Conservation (phyloP, 495 filamentous ascomycete genomes). For the Neurospora sp. region DNA sequence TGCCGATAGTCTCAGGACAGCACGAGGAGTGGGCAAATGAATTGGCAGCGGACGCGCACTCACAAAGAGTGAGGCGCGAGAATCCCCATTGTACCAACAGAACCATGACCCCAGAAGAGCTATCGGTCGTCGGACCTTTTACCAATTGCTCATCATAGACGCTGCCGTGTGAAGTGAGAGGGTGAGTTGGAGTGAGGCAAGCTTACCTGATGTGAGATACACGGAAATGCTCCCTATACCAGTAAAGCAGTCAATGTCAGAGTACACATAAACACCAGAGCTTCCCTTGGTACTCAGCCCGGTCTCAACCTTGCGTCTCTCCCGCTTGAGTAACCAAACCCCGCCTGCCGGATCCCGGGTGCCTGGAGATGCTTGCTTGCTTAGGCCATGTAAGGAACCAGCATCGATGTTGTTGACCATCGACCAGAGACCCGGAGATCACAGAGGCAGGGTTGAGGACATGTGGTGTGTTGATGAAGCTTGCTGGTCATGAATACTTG, state of each 20-base stretch:
- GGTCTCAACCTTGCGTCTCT: background rate
- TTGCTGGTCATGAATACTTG: background rate
- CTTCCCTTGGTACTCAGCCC: background rate
- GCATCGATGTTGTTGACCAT: background rate
- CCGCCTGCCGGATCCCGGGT: background rate
- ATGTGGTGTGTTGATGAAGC: background rate
- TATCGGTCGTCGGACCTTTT: slow-evolving; percentile 49
- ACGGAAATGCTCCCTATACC: background rate
- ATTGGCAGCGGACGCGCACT: slow-evolving; percentile 20
- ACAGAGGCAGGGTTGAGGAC: background rate
- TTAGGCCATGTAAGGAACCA: background rate
- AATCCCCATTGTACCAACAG: slow-evolving; percentile 20
- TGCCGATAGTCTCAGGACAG: slow-evolving; percentile 14
- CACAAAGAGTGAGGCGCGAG: slow-evolving; percentile 6
- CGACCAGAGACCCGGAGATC: background rate
- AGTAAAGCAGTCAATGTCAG: background rate
- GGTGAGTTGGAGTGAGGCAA: background rate
- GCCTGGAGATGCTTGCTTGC: background rate
- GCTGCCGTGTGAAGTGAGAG: background rate
- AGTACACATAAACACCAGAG: background rate
- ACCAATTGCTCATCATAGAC: slow-evolving; percentile 52
- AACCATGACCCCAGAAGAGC: slow-evolving; percentile 30
- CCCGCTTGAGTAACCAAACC: background rate
- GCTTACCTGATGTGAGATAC: background rate
- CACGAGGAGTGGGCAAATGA: background rate